Evolutionary conservation across 2,329 filamentous ascomycete species (phyloP), one percentile per base, ranked within the genome.

Genomic region (Cercospora nicotianae): DNA sequence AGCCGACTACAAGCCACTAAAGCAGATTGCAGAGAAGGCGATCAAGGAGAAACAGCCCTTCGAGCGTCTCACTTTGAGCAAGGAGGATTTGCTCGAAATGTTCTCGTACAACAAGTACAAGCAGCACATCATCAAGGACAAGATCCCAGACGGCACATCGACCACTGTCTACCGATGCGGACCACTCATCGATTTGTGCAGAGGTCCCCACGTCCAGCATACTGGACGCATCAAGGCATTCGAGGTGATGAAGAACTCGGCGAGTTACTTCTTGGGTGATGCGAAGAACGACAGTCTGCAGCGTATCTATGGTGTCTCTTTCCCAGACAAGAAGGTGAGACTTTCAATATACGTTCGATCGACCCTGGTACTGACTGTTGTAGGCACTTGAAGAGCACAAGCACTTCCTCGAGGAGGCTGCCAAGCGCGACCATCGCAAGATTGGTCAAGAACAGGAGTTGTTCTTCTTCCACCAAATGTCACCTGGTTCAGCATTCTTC

Each of bases 31-130:
- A 31, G 85, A 87, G 76, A 91, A 89, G 78, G 93, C 95, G 72
- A 92, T 96, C 81, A 97, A 97, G 85, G 94, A 97, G 82, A 97
- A 96, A 85, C 94, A 98, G 81, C 90, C 90, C 62, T 98, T 98
- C 79, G 91, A 97, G 84, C 89, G 95, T 68, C 84, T 98, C 59
- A 91, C 91, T 72, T 87, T 97, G 77, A 91, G 91, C 72, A 98
- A 98, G 82, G 91, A 94, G 64, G 90, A 98, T 73, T 86, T 98
- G 61, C 87, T 95, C 63, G 93, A 97, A 79, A 97, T 98, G 92
- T 98, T 98, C 84, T 88, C 89, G 75, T 96, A 96, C 86, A 97
- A 96, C 86, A 95, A 95, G 80, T 98, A 97, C 85, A 98, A 99
- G 87, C 89, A 96, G 79, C 92, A 97, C 80, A 96, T 98, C 80